Evolutionary conservation across 2,329 filamentous ascomycete genomes (phyloP), one percentile per base, ranked within the genome.

Genomic region (Stemphylium lycopersici): DNA sequence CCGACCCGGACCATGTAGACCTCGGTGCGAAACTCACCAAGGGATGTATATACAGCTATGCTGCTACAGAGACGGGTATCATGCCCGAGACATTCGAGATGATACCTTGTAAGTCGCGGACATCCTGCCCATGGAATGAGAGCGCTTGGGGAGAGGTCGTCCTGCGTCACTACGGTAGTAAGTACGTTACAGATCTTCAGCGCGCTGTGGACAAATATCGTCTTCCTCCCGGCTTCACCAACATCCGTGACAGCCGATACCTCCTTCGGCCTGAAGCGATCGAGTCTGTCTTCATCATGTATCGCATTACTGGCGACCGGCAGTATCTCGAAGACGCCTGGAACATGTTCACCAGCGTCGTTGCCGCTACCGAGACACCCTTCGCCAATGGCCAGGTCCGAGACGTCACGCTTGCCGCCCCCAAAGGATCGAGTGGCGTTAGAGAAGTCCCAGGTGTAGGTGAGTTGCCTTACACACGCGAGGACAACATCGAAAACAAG

Each of bases 21-120:
- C 78, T 87, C 36, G 85, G 83, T 18, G 76, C 77, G 43, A 83
- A 85, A 65, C 75, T 87, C 22, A 86, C 84, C 0, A 80, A 85
- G 55, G 85, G 84, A 13, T 87, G 85, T 65, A 80, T 87, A 22
- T 87, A 82, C 80, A 80, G 84, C 6, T 87, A 87, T 66, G 76
- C 81, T 48, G 74, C 79, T 4, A 81, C 82, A 40, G 79, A 80
- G 2, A 78, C 81, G 0, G 84, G 84, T 1, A 80, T 87, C 52
- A 87, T 87, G 83, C 84, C 85, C 0, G 85, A 87, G 62, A 72
- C 76, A 22, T 85, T 85, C 66, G 67, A 78, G 22, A 72, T 84
- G 49, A 59, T 82, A 2, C 77, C 83, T 1, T 87, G 85, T 65
- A 55, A 54, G 2, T 61, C 56, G 1, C 65, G 70, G 1, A 55